Evolutionary conservation across 768 basidiomycete genomes (phyloP).

Genomic region (Lactifluus rugatus): DNA sequence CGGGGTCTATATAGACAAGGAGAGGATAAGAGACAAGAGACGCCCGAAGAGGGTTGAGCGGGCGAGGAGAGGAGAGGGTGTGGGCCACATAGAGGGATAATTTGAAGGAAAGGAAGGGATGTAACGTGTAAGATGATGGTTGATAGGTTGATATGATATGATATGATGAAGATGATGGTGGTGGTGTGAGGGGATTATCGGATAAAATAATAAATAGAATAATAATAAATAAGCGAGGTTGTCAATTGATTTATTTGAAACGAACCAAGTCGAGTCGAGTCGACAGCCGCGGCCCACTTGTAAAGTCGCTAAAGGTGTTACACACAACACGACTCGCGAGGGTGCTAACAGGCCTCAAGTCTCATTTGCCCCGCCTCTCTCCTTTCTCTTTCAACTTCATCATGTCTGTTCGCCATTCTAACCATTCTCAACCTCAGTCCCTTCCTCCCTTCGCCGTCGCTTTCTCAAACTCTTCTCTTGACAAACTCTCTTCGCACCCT

Average conservation of each 20-base stretch:
- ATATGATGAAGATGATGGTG: background rate
- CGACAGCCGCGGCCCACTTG: background rate
- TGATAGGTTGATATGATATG: background rate
- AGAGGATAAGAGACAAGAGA: background rate
- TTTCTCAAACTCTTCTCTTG: constrained; percentile 50
- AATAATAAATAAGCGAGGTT: background rate
- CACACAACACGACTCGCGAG: background rate
- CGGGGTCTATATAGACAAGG: background rate
- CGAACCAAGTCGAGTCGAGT: background rate
- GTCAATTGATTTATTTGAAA: background rate
- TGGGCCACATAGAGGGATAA: background rate
- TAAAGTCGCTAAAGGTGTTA: background rate
- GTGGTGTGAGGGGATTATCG: no score
- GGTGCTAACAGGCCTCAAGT: background rate
- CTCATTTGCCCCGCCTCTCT: background rate
- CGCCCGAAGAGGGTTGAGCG: background rate
- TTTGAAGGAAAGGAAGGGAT: background rate
- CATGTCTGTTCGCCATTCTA: constrained; percentile 30
- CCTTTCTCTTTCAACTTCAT: background rate
- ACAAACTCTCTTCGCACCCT: constrained; percentile 37
- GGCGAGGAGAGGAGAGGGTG: background rate
- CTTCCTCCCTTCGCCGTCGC: constrained; percentile 75
- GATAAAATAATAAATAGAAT: background rate
- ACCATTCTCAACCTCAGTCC: constrained; percentile 43
- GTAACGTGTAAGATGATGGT: constrained; percentile 13